Evolutionary conservation across 305 asterid species (phyloP).

Genomic region (Solanum hybrid): DNA sequence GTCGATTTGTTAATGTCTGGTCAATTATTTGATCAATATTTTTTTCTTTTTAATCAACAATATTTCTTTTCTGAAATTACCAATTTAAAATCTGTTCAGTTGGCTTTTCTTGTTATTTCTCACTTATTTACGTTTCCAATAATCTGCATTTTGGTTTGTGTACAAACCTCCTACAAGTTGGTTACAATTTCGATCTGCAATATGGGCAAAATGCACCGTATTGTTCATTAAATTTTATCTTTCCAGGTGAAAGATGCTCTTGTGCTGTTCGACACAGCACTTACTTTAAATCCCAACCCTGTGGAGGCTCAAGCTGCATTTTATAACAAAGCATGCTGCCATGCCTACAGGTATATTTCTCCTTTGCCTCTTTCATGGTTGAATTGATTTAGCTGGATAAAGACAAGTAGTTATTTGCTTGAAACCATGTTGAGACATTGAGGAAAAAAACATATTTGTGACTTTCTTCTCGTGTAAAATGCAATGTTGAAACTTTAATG

Average conservation of each 20-base stretch:
- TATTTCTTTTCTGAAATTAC: not conserved
- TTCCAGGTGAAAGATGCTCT: conserved; percentile 91
- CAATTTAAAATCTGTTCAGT: not conserved
- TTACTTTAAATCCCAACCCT: conserved; percentile 67
- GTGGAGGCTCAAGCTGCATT: conserved; percentile 87
- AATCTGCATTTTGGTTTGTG: not conserved
- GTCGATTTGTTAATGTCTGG: not conserved
- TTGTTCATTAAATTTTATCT: not conserved
- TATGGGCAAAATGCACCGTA: not conserved
- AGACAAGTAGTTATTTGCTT: not conserved
- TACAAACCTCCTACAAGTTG: not conserved
- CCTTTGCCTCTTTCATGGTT: not conserved
- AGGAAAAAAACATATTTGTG: not conserved
- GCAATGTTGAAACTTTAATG: not conserved
- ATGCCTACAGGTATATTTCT: conserved; percentile 67
- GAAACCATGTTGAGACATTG: not conserved
- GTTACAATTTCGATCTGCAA: not conserved
- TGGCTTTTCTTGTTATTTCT: not conserved
- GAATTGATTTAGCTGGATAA: not conserved
- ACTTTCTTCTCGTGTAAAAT: not conserved
- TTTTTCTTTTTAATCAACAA: not conserved
- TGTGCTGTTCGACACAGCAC: conserved; percentile 76
- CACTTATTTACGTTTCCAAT: not conserved
- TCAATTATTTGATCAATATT: not conserved
- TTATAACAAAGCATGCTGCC: conserved; percentile 95